Percentiles rank a stretch among this genome's conserved stretches.
phyloP scores from a whole-genome alignment of 2,329 filamentous ascomycete species.

The Shiraia sp. region DNA sequence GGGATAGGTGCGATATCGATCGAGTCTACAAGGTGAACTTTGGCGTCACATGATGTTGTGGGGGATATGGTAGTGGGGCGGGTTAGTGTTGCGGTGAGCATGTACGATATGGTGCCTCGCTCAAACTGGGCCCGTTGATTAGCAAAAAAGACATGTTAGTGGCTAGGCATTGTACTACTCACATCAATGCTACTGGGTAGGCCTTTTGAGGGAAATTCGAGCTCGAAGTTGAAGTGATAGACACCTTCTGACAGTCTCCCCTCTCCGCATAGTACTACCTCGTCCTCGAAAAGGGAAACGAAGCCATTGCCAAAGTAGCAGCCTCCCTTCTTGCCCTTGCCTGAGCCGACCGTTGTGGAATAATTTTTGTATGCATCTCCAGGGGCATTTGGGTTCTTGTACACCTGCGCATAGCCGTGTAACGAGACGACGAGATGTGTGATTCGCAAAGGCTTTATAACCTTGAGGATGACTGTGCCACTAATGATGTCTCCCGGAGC shows the following conservation, averaged over 20 bases:
- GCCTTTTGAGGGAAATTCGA: constrained; percentile 69
- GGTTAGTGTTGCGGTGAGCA: constrained; percentile 86
- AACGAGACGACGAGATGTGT: constrained; percentile 79
- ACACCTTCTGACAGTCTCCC: constrained; percentile 73
- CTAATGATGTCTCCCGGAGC: constrained; percentile 73
- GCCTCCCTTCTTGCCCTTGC: constrained; percentile 56
- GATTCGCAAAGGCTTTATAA: constrained; percentile 74
- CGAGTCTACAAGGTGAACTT: constrained; percentile 76
- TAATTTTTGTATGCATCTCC: constrained; percentile 57
- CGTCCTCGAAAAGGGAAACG: constrained; percentile 81
- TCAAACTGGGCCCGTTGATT: constrained; percentile 72
- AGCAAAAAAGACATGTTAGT: constrained; percentile 12
- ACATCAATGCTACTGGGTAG: constrained; percentile 95
- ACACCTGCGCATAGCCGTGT: constrained; percentile 79
- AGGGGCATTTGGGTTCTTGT: constrained; percentile 68
- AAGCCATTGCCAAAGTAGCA: constrained; percentile 75
- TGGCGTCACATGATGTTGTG: constrained; percentile 77
- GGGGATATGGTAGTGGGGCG: constrained; percentile 84
- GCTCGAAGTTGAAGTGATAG: constrained; percentile 79
- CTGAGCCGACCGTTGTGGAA: constrained; percentile 56
- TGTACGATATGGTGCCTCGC: constrained; percentile 88
- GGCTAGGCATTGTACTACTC: constrained; percentile 42
- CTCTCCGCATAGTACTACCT: constrained; percentile 77
- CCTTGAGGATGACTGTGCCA: constrained; percentile 72
- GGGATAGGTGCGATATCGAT: constrained; percentile 80